Percentiles rank a stretch among this genome's conserved stretches.
phyloP scores from a whole-genome alignment of 768 basidiomycete species.

The Mycena polygramma region DNA sequence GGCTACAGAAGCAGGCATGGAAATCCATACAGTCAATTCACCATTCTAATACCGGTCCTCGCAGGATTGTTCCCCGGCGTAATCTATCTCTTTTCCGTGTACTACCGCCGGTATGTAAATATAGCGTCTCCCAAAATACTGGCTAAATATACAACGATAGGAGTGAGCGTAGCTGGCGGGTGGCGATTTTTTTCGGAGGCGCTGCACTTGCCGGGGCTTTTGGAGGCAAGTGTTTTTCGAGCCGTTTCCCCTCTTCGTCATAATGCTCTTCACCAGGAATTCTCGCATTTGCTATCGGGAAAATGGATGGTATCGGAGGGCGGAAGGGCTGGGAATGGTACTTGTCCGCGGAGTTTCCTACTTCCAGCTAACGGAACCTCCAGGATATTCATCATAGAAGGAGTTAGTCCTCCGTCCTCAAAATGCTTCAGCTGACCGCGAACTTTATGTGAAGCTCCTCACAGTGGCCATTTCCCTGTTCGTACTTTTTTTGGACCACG shows the following conservation, averaged over 20 bases:
- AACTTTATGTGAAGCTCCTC: slow-evolving; percentile 43
- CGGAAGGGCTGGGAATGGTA: slow-evolving; percentile 73
- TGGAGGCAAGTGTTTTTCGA: slow-evolving; percentile 54
- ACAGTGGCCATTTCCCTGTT: slow-evolving; percentile 61
- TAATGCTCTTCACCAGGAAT: slow-evolving; percentile 56
- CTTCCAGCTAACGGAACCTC: neutral
- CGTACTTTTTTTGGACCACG: neutral
- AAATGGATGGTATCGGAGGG: slow-evolving; percentile 74
- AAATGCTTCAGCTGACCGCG: neutral
- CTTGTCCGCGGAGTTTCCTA: neutral
- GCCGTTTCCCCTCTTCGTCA: neutral
- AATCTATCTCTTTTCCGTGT: slow-evolving; percentile 70
- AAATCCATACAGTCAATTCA: neutral
- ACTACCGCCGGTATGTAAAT: slow-evolving; percentile 58
- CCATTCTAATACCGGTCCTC: neutral
- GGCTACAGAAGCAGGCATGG: slow-evolving; percentile 66
- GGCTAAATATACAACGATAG: slow-evolving; percentile 45
- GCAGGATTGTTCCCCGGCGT: slow-evolving; percentile 64
- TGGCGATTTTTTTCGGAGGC: slow-evolving; percentile 74
- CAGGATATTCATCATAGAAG: slow-evolving; percentile 72
- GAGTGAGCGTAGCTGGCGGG: slow-evolving; percentile 70
- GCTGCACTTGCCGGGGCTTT: slow-evolving; percentile 75
- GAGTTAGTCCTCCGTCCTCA: slow-evolving; percentile 38
- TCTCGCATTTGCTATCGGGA: slow-evolving; percentile 68
- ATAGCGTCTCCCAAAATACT: neutral